These are phyloP conservation scores for Arthromyces matolae DNA, from an alignment of 768 basidiomycete species.

Conservation along the genomic window DNA sequence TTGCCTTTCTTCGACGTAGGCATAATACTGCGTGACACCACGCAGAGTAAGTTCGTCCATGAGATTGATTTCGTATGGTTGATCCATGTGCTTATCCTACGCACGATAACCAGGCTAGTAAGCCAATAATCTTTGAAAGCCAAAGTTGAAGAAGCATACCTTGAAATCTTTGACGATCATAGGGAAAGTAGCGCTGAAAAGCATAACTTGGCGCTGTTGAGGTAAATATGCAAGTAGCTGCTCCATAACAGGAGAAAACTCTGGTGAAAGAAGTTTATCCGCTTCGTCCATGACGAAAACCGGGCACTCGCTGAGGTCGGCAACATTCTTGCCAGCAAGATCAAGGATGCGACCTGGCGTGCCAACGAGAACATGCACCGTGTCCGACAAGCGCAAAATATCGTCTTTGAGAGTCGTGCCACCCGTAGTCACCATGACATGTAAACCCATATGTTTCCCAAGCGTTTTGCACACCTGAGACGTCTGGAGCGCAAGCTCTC, in stretches of 20 bases:
- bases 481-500: conserved; percentile 96
- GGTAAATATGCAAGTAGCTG: conserved; percentile 87
- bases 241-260: conserved; percentile 99
- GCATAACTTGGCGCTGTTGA: conserved; percentile 89
- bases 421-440: conserved; percentile 99
- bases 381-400: conserved; percentile 85
- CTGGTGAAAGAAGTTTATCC: conserved; percentile 94
- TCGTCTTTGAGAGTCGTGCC: conserved; percentile 98
- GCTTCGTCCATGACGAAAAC: conserved; percentile 99
- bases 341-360: conserved; percentile 96
- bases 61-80: conserved; percentile 96
- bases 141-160: conserved; percentile 37
- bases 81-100: conserved; percentile 94
- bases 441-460: conserved; percentile 90
- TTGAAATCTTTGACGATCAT: conserved; percentile 99
- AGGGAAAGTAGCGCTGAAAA: conserved; percentile 99
- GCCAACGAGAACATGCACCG: conserved; percentile 94
- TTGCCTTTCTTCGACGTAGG: conserved; percentile 98
- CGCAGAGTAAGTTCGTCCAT: conserved; percentile 99
- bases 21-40: conserved; percentile 99
- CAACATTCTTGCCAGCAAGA: conserved; percentile 87
- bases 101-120: conserved; percentile 10
- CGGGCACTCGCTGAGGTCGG: conserved; percentile 90
- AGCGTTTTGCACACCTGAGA: conserved; percentile 98
- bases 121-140: neutral